Evolutionary conservation across 257 asterid genomes (phyloP).

Genomic region (Salvia hispanica): DNA sequence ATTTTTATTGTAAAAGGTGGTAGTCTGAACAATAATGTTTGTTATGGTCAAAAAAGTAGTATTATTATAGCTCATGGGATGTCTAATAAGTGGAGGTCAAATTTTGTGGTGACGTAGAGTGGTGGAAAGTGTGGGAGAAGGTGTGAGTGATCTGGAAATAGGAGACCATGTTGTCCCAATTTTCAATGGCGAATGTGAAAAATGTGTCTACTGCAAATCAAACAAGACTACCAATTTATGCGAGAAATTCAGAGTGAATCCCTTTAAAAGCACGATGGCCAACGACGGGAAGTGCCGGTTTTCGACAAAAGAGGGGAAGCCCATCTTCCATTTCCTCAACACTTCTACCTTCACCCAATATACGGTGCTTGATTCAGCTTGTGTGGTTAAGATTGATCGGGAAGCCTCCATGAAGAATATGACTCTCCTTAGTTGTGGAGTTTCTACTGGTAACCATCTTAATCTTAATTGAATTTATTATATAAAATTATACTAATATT

Average conservation of each 20-base stretch:
- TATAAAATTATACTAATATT: too few relatives aligned
- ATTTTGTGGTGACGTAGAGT: conserved; percentile 33
- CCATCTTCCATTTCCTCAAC: conserved; percentile 83
- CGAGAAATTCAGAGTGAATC: conserved; percentile 61
- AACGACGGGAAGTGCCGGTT: conserved; percentile 69
- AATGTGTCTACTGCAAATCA: conserved; percentile 64
- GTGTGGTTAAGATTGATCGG: conserved; percentile 64
- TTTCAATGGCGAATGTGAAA: conserved; percentile 85
- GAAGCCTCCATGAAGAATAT: conserved; percentile 61
- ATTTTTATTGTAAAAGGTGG: too few relatives aligned
- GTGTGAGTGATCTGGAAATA: conserved; percentile 52
- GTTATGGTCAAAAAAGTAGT: too few relatives aligned
- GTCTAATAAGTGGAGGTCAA: too few relatives aligned
- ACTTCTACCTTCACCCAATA: conserved; percentile 84
- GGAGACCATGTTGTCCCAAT: conserved; percentile 77
- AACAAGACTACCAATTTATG: conserved; percentile 70
- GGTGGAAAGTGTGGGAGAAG: conserved; percentile 96
- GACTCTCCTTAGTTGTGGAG: conserved; percentile 89
- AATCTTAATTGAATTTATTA: too few relatives aligned
- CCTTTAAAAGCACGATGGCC: conserved; percentile 62
- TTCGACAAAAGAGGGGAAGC: conserved; percentile 51
- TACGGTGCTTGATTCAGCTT: conserved; percentile 77
- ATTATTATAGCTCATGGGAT: too few relatives aligned
- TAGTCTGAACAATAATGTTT: too few relatives aligned
- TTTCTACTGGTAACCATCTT: conserved; percentile 61